Base-by-base conservation (phyloP, 805 yeast species). In the Candida nitratophila region DNA sequence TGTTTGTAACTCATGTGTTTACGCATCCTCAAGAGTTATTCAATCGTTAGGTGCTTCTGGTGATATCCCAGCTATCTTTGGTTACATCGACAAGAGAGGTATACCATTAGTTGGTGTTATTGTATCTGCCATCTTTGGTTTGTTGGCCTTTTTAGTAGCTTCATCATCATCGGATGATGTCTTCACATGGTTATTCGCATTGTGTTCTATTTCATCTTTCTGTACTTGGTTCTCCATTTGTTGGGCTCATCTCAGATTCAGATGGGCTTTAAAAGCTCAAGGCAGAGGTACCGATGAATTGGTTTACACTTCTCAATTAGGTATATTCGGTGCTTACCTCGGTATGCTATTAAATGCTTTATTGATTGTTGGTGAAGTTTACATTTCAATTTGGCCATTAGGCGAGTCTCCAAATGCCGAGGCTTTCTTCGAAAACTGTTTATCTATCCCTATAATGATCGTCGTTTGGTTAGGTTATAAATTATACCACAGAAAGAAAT, bases 1-100 rank as follows among this genome's bases (percentile, higher is more conserved):
- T 12, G 89, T 83, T 39, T 87, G 85, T 46, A 83, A 83, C 56
- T 76, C 87, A 8, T 73, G 83, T n/a, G 81, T 83, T 9, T 83
- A 74, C 51, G 85, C 81, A 5, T 71, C 81, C 48, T 81, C 88
- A 6, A 77, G 90, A 67, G 75, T 84, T 20, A 60, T 83, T 50
- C 73, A 76, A 21, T 75, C 86, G 9, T 64, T 83, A 50, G 78
- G 83, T 15, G 81, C 73, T 34, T 79, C 77, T 56, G 84, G 85
- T 11, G 73, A 73, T 56, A 76, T 82, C 41, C 87, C 88, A 43
- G 64, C 67, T 51, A 60, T 73, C 46, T 65, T 79, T 40, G 76
- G 74, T 3, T 81, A 79, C 64, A 71, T 81, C 49, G 88, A 82
- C 60, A 69, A 79, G 53, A 70, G 69, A 20, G 89, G 88, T 46